These are phyloP conservation scores for Lactifluus subvellereus DNA, from an alignment of 768 basidiomycete genomes.

Conservation along the genomic window DNA sequence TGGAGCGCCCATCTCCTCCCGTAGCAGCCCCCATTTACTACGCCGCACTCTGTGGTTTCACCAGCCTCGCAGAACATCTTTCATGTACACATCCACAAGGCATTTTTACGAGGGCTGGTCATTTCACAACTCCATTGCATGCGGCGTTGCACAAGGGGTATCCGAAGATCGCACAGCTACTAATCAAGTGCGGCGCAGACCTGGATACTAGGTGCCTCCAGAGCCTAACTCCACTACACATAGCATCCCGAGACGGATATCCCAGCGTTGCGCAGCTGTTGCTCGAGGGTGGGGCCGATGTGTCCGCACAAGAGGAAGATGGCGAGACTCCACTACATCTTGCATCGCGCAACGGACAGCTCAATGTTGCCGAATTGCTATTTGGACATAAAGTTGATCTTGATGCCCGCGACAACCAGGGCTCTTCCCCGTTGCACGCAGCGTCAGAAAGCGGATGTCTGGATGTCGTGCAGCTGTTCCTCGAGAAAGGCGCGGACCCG, in stretches of 20 bases:
- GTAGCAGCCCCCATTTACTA: not conserved
- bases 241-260: not conserved
- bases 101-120: not conserved
- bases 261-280: not conserved
- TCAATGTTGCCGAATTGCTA: conserved; percentile 7
- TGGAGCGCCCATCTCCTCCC: not conserved
- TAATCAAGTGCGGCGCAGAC: not conserved
- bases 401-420: not conserved
- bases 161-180: not conserved
- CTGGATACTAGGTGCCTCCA: not conserved
- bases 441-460: not conserved
- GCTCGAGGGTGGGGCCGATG: not conserved
- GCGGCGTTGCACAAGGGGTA: not conserved
- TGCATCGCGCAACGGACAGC: conserved; percentile 17
- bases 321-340: conserved; percentile 31
- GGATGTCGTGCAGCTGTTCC: not conserved
- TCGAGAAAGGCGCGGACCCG: not conserved
- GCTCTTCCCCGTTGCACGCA: not conserved
- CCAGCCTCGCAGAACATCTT: not conserved
- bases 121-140: not conserved
- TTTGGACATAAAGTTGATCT: not conserved
- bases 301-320: conserved; percentile 2
- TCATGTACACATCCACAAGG: not conserved
- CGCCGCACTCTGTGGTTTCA: conserved; percentile 3
- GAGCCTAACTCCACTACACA: not conserved